Conservation (phyloP, 139 green algal species). For the Chlorella sp. region DNA sequence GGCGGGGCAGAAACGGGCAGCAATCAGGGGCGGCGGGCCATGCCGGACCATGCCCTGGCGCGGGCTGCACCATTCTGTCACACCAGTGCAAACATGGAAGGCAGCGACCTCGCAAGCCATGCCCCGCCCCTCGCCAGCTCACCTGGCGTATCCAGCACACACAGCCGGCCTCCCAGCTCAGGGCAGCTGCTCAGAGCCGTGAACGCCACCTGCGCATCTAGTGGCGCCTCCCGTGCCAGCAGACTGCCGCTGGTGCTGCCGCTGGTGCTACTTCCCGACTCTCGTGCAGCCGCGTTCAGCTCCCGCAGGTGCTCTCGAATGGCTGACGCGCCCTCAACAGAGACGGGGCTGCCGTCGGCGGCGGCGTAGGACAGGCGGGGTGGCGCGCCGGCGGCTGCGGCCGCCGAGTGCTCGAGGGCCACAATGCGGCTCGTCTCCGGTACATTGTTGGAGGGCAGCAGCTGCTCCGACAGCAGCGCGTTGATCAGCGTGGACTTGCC, state of each 20-base stretch:
- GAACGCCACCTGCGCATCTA: conserved; percentile 53
- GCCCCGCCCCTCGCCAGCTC: background rate
- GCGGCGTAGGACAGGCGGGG: background rate
- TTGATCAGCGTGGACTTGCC: conserved; percentile 83
- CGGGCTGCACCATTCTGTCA: background rate
- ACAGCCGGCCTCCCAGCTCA: background rate
- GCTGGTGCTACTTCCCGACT: no score
- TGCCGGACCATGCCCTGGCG: conserved; percentile 44
- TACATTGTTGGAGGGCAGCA: conserved; percentile 79
- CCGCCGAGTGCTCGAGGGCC: conserved; percentile 46
- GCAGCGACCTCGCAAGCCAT: background rate
- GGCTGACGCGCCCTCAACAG: background rate
- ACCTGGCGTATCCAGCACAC: background rate
- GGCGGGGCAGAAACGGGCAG: background rate
- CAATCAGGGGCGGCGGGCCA: conserved; percentile 56
- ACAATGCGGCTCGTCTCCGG: conserved; percentile 65
- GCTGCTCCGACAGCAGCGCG: conserved; percentile 53
- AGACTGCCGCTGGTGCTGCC: conserved; percentile 26
- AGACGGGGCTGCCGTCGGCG: background rate
- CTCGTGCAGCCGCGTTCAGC: conserved; percentile 56
- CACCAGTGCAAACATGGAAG: background rate
- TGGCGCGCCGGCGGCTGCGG: background rate
- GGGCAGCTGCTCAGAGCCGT: conserved; percentile 40
- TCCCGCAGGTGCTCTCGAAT: conserved; percentile 54
- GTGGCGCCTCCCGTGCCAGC: conserved; percentile 29